A percentile compares a stretch with the other conserved stretches of the same genome.
Conservation (phyloP, 352 stramenopile species). For the Pythium aristosporum region DNA sequence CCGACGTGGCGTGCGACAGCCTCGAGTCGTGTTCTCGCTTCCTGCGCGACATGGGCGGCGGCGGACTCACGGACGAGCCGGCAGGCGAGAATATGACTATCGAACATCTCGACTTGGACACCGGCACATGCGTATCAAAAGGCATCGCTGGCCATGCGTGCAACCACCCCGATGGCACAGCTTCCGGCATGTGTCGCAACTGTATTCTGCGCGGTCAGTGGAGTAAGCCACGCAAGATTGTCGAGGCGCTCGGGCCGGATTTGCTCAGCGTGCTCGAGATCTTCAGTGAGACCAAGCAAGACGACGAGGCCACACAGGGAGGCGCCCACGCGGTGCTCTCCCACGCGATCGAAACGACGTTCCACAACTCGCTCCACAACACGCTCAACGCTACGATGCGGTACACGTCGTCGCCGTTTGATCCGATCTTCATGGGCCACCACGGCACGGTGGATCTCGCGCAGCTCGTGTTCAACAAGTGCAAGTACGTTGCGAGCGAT, state of each 20-base stretch:
- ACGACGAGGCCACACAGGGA: neutral
- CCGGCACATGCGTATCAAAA: conserved; percentile 20
- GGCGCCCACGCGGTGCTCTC: conserved; percentile 14
- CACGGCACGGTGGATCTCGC: conserved; percentile 28
- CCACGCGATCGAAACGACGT: conserved; percentile 16
- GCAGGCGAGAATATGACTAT: conserved; percentile 15
- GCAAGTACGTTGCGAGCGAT: conserved; percentile 18
- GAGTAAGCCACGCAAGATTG: conserved; percentile 17
- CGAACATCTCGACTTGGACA: conserved; percentile 11
- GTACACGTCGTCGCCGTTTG: conserved; percentile 21
- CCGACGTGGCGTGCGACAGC: conserved; percentile 17
- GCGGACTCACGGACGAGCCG: conserved; percentile 5
- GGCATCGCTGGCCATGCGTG: conserved; percentile 25
- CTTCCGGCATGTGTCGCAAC: conserved; percentile 15
- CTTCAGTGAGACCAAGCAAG: conserved; percentile 15
- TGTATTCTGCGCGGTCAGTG: conserved; percentile 26
- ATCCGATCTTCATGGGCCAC: conserved; percentile 29
- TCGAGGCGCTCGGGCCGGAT: conserved; percentile 14
- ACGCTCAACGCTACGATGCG: conserved; percentile 26
- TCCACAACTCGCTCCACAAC: conserved; percentile 31
- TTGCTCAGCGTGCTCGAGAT: conserved; percentile 19
- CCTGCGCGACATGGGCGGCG: conserved; percentile 25
- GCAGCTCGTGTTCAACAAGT: conserved; percentile 26
- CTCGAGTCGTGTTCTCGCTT: conserved; percentile 24
- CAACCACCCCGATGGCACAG: conserved; percentile 18